phyloP scores from a whole-genome alignment of 306 rosid genomes.

The Senna tora region DNA sequence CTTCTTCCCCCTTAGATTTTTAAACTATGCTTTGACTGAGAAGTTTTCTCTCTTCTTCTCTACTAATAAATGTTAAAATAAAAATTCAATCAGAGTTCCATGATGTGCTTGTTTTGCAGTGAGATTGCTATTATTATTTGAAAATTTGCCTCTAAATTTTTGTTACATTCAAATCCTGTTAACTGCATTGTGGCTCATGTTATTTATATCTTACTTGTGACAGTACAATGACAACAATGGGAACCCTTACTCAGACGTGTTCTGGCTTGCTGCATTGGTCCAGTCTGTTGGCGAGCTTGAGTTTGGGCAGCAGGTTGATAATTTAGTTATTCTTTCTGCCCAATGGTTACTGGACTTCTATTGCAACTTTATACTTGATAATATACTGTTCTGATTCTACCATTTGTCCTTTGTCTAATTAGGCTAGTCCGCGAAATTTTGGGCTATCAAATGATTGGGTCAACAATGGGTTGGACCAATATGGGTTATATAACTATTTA shows the following conservation, averaged over 20 bases:
- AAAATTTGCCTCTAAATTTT: slow-evolving; percentile 28
- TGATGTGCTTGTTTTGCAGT: slow-evolving; percentile 14
- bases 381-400: slow-evolving; percentile 16
- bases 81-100: not conserved
- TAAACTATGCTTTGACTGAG: not conserved
- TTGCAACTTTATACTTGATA: slow-evolving; percentile 3
- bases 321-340: slow-evolving; percentile 26
- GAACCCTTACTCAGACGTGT: slow-evolving; percentile 89
- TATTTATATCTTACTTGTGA: slow-evolving; percentile 38
- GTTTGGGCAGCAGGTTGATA: slow-evolving; percentile 90
- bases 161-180: slow-evolving; percentile 2
- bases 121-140: slow-evolving; percentile 2
- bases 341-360: not conserved
- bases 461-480: too few relatives aligned
- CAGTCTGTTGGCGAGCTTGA: slow-evolving; percentile 95
- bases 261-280: slow-evolving; percentile 93
- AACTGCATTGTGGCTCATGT: slow-evolving; percentile 26
- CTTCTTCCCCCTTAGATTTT: not conserved
- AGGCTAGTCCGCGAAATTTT: not conserved
- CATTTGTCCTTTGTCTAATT: not conserved
- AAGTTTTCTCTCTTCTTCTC: not conserved
- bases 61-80: too few relatives aligned
- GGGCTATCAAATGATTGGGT: not conserved
- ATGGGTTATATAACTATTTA: too few relatives aligned
- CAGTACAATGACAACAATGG: slow-evolving; percentile 97